Evolutionary conservation across 495 filamentous ascomycete species (phyloP).

Genomic region (Neurospora sublineolata): DNA sequence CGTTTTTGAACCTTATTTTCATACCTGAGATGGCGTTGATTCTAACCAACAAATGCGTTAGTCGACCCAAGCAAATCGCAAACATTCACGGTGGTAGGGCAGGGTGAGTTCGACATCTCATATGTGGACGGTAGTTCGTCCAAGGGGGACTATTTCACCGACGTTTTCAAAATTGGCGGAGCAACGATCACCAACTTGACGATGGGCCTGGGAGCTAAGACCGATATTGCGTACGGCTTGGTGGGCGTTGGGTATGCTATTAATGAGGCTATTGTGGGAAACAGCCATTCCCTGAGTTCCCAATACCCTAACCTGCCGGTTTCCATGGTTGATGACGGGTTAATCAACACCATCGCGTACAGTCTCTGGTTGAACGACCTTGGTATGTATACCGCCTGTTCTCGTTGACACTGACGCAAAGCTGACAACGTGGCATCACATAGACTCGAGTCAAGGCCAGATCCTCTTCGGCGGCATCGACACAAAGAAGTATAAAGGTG

Average conservation of each 20-base stretch:
- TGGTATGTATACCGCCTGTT: conserved; percentile 18
- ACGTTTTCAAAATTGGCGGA: conserved; percentile 63
- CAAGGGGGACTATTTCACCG: conserved; percentile 68
- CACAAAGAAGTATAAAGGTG: conserved; percentile 67
- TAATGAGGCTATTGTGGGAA: conserved; percentile 63
- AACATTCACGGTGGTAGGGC: conserved; percentile 52
- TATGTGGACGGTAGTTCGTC: conserved; percentile 78
- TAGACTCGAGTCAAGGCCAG: conserved; percentile 31
- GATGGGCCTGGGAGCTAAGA: conserved; percentile 69
- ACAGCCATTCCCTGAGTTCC: conserved; percentile 17
- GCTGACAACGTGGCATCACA: background rate
- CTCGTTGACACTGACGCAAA: background rate
- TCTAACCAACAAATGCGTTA: conserved; percentile 17
- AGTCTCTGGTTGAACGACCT: conserved; percentile 84
- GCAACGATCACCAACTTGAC: conserved; percentile 56
- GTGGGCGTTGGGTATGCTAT: conserved; percentile 75
- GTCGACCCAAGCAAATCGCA: conserved; percentile 54
- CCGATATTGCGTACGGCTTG: conserved; percentile 64
- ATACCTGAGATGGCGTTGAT: background rate
- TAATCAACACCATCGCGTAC: conserved; percentile 76
- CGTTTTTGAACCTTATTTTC: background rate
- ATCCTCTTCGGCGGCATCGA: conserved; percentile 86
- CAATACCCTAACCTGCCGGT: conserved; percentile 71
- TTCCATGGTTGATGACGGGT: conserved; percentile 56
- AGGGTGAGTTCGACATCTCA: conserved; percentile 66